Evolutionary conservation across 2,329 filamentous ascomycete genomes (phyloP).

Genomic region (Xylaria multiplex): DNA sequence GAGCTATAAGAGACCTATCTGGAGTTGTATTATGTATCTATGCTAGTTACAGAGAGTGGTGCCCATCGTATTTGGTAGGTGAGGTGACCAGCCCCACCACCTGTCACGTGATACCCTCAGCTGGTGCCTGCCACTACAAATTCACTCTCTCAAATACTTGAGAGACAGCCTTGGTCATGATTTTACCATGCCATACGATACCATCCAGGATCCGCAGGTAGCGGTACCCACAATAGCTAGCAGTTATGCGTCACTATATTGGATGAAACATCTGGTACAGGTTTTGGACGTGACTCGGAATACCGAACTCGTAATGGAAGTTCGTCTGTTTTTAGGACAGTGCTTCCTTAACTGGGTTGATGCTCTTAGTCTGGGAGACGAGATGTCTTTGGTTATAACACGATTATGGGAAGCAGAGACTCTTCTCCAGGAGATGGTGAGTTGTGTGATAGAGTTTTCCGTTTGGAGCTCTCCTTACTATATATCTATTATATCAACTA

Average conservation of each 20-base stretch:
- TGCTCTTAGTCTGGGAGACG: not conserved
- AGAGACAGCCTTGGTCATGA: not conserved
- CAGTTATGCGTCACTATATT: conserved; percentile 5
- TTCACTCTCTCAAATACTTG: not conserved
- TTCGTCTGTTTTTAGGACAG: not conserved
- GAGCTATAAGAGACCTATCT: too few species aligned
- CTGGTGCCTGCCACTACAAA: too few species aligned
- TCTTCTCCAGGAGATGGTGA: not conserved
- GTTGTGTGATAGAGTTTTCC: not conserved
- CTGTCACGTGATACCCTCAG: too few species aligned
- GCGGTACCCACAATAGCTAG: conserved; percentile 3
- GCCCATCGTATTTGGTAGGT: too few species aligned
- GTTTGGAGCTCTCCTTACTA: too few species aligned
- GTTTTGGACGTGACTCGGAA: not conserved
- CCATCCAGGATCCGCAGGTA: not conserved
- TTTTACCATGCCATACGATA: not conserved
- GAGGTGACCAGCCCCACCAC: too few species aligned
- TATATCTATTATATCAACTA: too few species aligned
- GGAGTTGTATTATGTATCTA: too few species aligned
- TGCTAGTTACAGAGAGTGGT: too few species aligned
- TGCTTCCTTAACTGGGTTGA: conserved; percentile 1
- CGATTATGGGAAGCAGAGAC: not conserved
- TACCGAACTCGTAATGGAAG: not conserved
- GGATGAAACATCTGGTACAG: conserved; percentile 5
- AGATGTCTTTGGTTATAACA: not conserved